Base-by-base conservation (phyloP, 768 basidiomycete species). In the Pulveroboletus sp. region DNA sequence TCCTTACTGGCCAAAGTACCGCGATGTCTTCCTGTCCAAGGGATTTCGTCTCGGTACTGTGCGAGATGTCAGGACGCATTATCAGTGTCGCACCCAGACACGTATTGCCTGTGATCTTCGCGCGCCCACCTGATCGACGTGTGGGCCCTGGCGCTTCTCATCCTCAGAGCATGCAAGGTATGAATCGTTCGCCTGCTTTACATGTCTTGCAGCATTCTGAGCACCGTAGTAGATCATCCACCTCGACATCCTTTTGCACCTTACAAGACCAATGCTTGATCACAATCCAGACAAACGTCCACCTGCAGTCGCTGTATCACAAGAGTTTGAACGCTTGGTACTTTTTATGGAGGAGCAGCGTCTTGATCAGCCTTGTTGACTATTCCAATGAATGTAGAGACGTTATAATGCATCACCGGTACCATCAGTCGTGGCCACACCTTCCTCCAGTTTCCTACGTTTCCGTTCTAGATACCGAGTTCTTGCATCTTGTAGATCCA, bases 401-500 rank as follows among this genome's bases (percentile, higher is more conserved):
- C 8, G 13, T 59, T 46, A 63, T 14, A 34, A 53, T 38, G n/a
- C 25, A 6, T 61, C 56, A 36, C 34, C 53, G n/a, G 20, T 34
- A 38, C 20, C 23, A 23, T 23, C 43, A 33, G 31, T 44, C 13
- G 27, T 36, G 1, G 17, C 20, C 13, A 36, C 23, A 16, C 23
- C 43, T 46, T 75, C 68, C 58, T 91, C 89, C 61, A 91, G 50
- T 59, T 79, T 87, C 64, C 78, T 80, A 42, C 86, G 80, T 71
- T 97, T 97, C 59, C 94, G 74, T 62, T 84, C 82, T 40, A 87
- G 61, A 60, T 87, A 93, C 45, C 91, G 77, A 51, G 84, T 79
- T 45, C 78, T 78, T 13, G 90, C 90, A 62, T 77, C 84, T 66
- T 84, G 75, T 32, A 94, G 79, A 45, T 83, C 81, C n/a, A 67